Conservation (phyloP, 768 basidiomycete species). For the Floccularia luteovirens region DNA sequence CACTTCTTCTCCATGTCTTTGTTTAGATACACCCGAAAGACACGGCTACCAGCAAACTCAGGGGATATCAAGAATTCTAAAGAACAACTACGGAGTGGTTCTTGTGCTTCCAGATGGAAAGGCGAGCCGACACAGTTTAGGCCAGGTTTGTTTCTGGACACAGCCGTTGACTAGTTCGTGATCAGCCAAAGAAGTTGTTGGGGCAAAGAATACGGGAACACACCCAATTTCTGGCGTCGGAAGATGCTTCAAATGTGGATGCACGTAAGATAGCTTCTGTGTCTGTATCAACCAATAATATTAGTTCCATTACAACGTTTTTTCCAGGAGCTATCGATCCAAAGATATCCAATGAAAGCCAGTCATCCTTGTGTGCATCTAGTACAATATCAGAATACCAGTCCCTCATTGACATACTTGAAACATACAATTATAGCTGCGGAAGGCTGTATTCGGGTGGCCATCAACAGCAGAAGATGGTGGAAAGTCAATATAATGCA, state of each 20-base stretch:
- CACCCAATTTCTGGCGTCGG: constrained; percentile 10
- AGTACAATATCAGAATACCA: background rate
- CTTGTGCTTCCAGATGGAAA: no score
- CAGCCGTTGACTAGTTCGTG: no score
- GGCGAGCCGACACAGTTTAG: no score
- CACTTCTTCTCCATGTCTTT: constrained; percentile 7
- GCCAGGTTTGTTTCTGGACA: no score
- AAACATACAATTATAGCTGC: constrained; percentile 35
- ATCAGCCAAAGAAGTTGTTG: no score
- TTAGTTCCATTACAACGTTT: constrained; percentile 12
- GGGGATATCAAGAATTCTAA: no score
- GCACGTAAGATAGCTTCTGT: constrained; percentile 12
- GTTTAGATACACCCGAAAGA: constrained; percentile 9
- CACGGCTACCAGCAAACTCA: no score
- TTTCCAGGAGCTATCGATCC: background rate
- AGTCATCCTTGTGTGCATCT: constrained; percentile 22
- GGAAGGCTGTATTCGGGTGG: constrained; percentile 38
- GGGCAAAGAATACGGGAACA: background rate
- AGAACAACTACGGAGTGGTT: no score
- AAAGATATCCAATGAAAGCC: constrained; percentile 18
- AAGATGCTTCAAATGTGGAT: constrained; percentile 9
- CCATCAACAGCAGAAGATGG: constrained; percentile 53
- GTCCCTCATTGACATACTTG: background rate
- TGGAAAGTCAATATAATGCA: constrained; percentile 34
- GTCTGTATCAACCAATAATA: constrained; percentile 16